Evolutionary conservation across 176 grass and related monocot genomes (phyloP).

Genomic region (Musa beccarii): DNA sequence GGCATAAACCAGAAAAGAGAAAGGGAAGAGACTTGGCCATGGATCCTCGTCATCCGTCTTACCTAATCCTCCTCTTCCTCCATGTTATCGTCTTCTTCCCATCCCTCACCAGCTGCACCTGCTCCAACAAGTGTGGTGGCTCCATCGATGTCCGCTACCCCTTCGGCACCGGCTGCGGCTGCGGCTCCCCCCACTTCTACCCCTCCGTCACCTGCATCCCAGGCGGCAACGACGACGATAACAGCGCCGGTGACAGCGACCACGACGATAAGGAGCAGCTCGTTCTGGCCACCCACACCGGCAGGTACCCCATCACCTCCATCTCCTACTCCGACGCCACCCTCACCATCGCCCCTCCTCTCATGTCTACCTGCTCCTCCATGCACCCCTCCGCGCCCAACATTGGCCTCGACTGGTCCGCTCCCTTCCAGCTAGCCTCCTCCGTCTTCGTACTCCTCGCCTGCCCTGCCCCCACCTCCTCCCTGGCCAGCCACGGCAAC

Average conservation of each 20-base stretch:
- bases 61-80: background rate
- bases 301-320: conserved; percentile 14
- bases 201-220: conserved; percentile 11
- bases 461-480: background rate
- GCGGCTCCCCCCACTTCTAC: conserved; percentile 15
- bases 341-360: conserved; percentile 4
- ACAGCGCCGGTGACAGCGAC: background rate
- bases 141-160: conserved; percentile 13
- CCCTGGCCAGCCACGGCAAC: background rate
- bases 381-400: background rate
- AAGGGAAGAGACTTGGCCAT: background rate
- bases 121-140: conserved; percentile 12
- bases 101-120: background rate
- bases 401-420: conserved; percentile 18
- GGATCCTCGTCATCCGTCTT: background rate
- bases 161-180: conserved; percentile 13
- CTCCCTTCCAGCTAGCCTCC: background rate
- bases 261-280: background rate
- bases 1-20: no score
- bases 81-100: background rate
- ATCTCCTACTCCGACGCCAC: conserved; percentile 18
- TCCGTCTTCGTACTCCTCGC: conserved; percentile 16
- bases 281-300: conserved; percentile 3
- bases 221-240: background rate
- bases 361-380: conserved; percentile 20